Evolutionary conservation across 352 stramenopile genomes (phyloP), one percentile per base, ranked within the genome.

Genomic region (Phytophthora megakarya): DNA sequence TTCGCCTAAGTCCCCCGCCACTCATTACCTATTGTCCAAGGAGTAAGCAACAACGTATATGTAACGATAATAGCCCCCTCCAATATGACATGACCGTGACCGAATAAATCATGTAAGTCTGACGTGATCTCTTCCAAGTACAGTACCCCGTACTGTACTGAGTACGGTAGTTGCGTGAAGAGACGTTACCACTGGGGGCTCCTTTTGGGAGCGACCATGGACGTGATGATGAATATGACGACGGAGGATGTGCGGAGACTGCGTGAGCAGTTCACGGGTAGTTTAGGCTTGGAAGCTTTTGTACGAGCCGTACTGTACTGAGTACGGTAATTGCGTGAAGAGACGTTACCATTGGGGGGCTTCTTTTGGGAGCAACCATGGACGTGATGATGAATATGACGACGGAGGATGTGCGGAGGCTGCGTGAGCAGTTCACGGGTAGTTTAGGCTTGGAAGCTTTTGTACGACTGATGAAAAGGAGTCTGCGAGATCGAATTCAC

Each of bases 331-430:
- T n/a, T 23, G 38, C 38, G n/a, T 9, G 33, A 55, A 45, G 32
- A 35, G 33, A 13, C 47, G 47, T 32, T 32, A 25, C 43, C 39
- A 54, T 44, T 54, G 40, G 39, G 32, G n/a, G 26, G 23, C 16
- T 25, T 10, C 1, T 13, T 8, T n/a, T n/a, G n/a, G n/a, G n/a
- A 50, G 22, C 22, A 10, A 61, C 65, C 30, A 93, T 93, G 84
- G 81, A 93, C 61, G 81, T 93, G 28, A 93, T 93, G 84, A 93
- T 93, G 84, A 88, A 86, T 72, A 86, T 93, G 80, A 89, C 76
- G 53, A 93, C 84, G 25, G 81, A 84, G 50, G 81, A 93, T 61
- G 80, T 93, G 43, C 80, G 79, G 11, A 72, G 71, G 3, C 68
- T 93, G 15, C 79, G 82, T 9, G 57, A 62, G 2, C 70, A 88